Percentiles rank a stretch among this genome's conserved stretches.
These are phyloP conservation scores for Curvularia sp. DNA, from an alignment of 2,329 filamentous ascomycete species.

Conservation along the genomic window DNA sequence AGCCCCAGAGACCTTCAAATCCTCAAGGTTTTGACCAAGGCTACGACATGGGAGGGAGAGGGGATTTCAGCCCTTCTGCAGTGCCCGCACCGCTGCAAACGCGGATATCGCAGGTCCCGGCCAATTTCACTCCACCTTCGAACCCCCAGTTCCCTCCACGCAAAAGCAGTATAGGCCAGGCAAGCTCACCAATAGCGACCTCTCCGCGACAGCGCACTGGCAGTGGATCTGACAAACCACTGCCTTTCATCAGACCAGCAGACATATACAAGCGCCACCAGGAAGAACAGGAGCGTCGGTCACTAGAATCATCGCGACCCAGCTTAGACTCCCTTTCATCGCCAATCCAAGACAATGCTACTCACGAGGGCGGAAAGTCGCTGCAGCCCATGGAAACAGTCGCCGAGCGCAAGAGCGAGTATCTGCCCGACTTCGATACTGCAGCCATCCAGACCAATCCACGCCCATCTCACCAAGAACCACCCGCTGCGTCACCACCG, in stretches of 20 bases:
- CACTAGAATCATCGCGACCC: conserved; percentile 64
- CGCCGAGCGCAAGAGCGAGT: conserved; percentile 65
- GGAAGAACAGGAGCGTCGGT: conserved; percentile 67
- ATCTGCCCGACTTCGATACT: conserved; percentile 56
- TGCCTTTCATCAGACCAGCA: conserved; percentile 73
- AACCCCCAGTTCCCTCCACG: conserved; percentile 62
- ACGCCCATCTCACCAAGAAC: conserved; percentile 19
- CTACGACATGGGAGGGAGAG: conserved; percentile 49
- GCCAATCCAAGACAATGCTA: conserved; percentile 31
- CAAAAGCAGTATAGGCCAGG: conserved; percentile 66
- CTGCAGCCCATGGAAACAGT: conserved; percentile 59
- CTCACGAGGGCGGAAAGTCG: conserved; percentile 32
- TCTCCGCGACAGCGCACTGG: conserved; percentile 39
- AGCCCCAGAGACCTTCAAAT: conserved; percentile 33
- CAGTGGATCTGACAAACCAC: conserved; percentile 57
- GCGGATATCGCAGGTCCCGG: conserved; percentile 51
- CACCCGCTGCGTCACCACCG: conserved; percentile 24
- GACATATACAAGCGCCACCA: conserved; percentile 78
- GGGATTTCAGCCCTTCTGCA: conserved; percentile 62
- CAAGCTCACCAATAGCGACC: conserved; percentile 31
- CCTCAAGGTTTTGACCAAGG: conserved; percentile 41
- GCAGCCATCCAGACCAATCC: conserved; percentile 14
- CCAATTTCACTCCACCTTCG: conserved; percentile 35
- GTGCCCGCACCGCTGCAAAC: conserved; percentile 59
- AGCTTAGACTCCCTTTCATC: conserved; percentile 61